Conservation (phyloP, 495 filamentous ascomycete genomes). For the Bacidia gigantensis region DNA sequence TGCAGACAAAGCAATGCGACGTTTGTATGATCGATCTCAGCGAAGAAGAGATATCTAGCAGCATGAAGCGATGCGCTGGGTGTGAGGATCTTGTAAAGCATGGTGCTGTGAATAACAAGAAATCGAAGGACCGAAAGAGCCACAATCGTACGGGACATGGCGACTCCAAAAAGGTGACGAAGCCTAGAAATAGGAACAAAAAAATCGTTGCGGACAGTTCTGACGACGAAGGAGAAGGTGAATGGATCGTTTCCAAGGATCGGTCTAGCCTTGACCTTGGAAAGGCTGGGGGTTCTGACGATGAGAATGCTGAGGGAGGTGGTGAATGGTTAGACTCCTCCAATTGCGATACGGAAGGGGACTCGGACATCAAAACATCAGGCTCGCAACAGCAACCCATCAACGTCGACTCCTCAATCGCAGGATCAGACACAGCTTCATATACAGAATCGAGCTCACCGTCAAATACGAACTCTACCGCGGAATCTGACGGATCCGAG, state of each 20-base stretch:
- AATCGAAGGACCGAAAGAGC: constrained; percentile 36
- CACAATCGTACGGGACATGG: constrained; percentile 21
- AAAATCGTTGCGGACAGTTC: constrained; percentile 48
- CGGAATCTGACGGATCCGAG: background rate
- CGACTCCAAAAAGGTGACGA: constrained; percentile 15
- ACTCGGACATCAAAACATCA: constrained; percentile 14
- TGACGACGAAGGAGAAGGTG: constrained; percentile 55
- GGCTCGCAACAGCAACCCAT: constrained; percentile 12
- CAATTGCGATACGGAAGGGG: constrained; percentile 41
- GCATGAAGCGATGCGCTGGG: constrained; percentile 53
- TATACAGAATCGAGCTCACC: constrained; percentile 19
- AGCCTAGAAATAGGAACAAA: constrained; percentile 36
- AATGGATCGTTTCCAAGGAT: constrained; percentile 60
- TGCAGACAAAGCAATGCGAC: constrained; percentile 74
- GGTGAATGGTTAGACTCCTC: constrained; percentile 63
- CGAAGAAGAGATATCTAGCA: constrained; percentile 38
- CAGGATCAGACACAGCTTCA: constrained; percentile 19
- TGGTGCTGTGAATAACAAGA: constrained; percentile 26
- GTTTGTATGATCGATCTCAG: constrained; percentile 66
- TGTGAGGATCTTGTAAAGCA: constrained; percentile 52
- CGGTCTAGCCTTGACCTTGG: constrained; percentile 45
- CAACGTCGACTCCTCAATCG: constrained; percentile 19
- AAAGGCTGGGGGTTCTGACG: constrained; percentile 66
- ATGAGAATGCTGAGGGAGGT: constrained; percentile 74
- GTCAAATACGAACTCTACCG: background rate